Evolutionary conservation across 75 land plant genomes (phyloP).

Genomic region (Cunninghamia lanceolata): DNA sequence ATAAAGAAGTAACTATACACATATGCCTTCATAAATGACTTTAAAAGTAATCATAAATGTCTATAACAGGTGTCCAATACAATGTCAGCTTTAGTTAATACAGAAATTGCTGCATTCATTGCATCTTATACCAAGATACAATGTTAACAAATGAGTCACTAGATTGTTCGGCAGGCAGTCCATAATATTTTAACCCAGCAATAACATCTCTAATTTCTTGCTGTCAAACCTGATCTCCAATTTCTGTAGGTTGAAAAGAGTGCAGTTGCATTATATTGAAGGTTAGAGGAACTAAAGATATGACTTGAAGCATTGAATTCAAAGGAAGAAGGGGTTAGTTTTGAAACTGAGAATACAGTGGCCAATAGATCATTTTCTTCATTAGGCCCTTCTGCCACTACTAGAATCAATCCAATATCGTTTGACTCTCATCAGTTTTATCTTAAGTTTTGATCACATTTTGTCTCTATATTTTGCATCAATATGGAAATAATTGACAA

Average conservation of each 20-base stretch:
- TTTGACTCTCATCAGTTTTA: background rate
- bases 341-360: background rate
- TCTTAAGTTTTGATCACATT: background rate
- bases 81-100: no score
- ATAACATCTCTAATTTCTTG: no score
- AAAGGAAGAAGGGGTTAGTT: constrained; percentile 23
- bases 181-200: no score
- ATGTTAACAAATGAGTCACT: no score
- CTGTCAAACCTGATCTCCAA: no score
- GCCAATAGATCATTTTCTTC: constrained; percentile 8
- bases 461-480: constrained; percentile 13
- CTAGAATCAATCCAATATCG: background rate
- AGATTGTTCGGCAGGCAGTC: no score
- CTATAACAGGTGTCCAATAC: no score
- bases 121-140: no score
- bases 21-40: no score
- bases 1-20: no score
- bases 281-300: constrained; percentile 85
- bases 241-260: constrained; percentile 82
- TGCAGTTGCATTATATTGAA: constrained; percentile 60
- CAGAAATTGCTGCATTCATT: no score
- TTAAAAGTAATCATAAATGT: no score
- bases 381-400: background rate
- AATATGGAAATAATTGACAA: background rate
- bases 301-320: constrained; percentile 89